Evolutionary conservation across 805 yeast genomes (phyloP), one percentile per base, ranked within the genome.

Genomic region (Candida palmyrensis): DNA sequence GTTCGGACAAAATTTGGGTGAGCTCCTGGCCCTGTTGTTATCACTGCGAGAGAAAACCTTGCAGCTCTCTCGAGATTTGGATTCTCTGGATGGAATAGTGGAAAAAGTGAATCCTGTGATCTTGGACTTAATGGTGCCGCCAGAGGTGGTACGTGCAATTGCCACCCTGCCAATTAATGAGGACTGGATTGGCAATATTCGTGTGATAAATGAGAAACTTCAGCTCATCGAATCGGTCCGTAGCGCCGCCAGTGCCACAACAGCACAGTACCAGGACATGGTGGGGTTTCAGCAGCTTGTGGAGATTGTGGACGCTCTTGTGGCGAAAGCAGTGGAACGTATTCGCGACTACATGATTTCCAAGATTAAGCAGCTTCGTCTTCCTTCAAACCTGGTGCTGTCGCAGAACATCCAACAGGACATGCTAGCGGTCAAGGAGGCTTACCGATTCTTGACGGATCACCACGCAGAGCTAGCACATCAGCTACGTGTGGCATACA

Each of bases 401-500:
- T 80, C 95, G 0, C 96, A 87, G 49, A 66, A 68, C 1, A 65
- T 89, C 10, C 97, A 92, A 55, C 67, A 69, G 23, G 72, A 73
- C 19, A 56, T 92, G 32, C 53, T 86, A 3, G 65, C 68, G 26
- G 77, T 79, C n/a, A 74, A 72, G 39, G 85, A 80, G 32, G 66
- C 77, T 1, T 83, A 61, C 44, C 59, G 59, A 3, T 87, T 84
- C 39, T 53, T 90, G 24, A 53, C 63, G 3, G 47, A 57, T 4
- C 73, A 76, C 31, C 74, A 82, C 37, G 67, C 72, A 6, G 68
- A 76, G 5, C 59, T 92, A 35, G 90, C 95, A 0, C 52, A 62
- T 11, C 92, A 86, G 48, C 67, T 92, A 25, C 71, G 78, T 35
- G 73, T 73, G 46, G 97, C 97, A 0, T 92, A 92, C 53, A 62